Evolutionary conservation across 345 rosid species (phyloP).

Genomic region (Ceriops tagal): DNA sequence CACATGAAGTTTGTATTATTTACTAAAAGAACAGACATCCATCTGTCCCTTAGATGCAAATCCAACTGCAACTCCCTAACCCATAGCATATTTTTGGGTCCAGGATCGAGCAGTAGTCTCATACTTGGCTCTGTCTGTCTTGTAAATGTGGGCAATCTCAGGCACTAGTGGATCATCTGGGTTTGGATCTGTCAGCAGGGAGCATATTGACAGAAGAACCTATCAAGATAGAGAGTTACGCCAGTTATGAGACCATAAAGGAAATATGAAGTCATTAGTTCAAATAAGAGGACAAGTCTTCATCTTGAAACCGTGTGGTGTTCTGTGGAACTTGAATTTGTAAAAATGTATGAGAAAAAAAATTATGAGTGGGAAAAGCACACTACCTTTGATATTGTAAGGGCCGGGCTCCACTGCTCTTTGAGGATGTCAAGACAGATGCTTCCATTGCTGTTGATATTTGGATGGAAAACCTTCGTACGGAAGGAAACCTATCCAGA

Average conservation of each 20-base stretch:
- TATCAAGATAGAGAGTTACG: not conserved
- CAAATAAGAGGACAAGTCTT: not conserved
- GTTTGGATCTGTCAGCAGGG: slow-evolving; percentile 22
- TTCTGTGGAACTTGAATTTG: too few species aligned
- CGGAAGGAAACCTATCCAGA: slow-evolving; percentile 23
- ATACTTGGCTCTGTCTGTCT: slow-evolving; percentile 21
- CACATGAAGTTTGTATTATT: slow-evolving; percentile 3
- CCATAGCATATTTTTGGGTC: slow-evolving; percentile 23
- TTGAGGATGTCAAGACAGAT: slow-evolving; percentile 24
- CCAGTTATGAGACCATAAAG: not conserved
- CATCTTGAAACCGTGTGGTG: too few species aligned
- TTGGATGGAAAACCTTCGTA: slow-evolving; percentile 22
- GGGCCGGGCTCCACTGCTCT: slow-evolving; percentile 24
- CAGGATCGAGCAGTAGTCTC: slow-evolving; percentile 24
- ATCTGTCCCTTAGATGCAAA: not conserved
- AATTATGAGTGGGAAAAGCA: not conserved
- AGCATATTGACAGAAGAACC: slow-evolving; percentile 22
- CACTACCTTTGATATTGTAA: slow-evolving; percentile 19
- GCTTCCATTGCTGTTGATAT: slow-evolving; percentile 28
- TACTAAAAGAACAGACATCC: not conserved
- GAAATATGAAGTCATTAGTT: not conserved
- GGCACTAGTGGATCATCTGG: slow-evolving; percentile 26
- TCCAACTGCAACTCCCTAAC: not conserved
- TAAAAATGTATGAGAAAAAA: not conserved
- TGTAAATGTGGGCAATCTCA: slow-evolving; percentile 22